Percentiles rank a stretch among this genome's conserved stretches.
Evolutionary conservation across 2,329 filamentous ascomycete genomes (phyloP).

Genomic region (Aspergillus spinulosporus): DNA sequence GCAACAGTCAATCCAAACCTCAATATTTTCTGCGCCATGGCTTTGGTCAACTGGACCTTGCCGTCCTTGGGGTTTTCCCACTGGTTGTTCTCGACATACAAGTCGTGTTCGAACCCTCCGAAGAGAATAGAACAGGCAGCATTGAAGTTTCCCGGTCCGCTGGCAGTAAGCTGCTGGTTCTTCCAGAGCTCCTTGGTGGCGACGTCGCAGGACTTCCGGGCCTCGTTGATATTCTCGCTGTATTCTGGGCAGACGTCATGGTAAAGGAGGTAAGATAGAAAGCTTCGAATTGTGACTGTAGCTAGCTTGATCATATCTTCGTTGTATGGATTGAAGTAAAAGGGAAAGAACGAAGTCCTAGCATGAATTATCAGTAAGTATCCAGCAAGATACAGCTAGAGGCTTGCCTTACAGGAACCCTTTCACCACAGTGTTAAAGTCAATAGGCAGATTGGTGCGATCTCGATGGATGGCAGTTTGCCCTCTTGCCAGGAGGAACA

Average conservation of each 20-base stretch:
- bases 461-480: conserved; percentile 47
- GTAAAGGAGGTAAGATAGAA: conserved; percentile 80
- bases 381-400: neutral
- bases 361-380: conserved; percentile 9
- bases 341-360: conserved; percentile 59
- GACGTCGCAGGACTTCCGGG: conserved; percentile 64
- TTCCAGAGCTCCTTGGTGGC: conserved; percentile 68
- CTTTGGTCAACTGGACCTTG: conserved; percentile 43
- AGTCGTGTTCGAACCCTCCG: conserved; percentile 52
- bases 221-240: conserved; percentile 63
- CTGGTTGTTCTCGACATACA: conserved; percentile 42
- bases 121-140: conserved; percentile 70
- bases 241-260: conserved; percentile 88
- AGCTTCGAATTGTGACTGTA: conserved; percentile 73
- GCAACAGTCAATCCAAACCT: conserved; percentile 52
- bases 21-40: conserved; percentile 53
- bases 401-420: conserved; percentile 68
- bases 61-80: conserved; percentile 42
- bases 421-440: conserved; percentile 75
- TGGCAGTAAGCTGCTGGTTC: conserved; percentile 52
- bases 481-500: conserved; percentile 65
- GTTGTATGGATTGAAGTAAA: conserved; percentile 57
- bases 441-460: conserved; percentile 70
- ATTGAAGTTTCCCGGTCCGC: conserved; percentile 78
- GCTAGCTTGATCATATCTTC: conserved; percentile 58